phyloP scores from a whole-genome alignment of 2,329 filamentous ascomycete species.

The Colletotrichum tropicicola region DNA sequence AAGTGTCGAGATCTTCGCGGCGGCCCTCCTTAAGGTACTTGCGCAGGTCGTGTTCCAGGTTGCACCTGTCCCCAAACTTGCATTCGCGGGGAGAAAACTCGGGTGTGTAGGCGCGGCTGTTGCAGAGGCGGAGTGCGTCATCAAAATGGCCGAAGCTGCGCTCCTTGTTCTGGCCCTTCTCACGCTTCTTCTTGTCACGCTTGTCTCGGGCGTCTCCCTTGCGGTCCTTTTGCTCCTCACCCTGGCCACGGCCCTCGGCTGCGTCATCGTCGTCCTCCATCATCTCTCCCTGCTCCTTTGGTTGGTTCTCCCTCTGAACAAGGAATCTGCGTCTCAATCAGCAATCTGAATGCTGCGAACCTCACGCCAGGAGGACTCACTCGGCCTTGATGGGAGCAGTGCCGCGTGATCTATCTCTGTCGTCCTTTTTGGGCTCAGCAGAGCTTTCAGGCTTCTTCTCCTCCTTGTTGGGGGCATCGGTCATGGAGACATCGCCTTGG shows the following conservation, averaged over 20 bases:
- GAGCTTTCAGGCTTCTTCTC: neutral
- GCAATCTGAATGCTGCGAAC: neutral
- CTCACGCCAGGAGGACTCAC: conserved; percentile 35
- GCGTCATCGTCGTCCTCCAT: conserved; percentile 61
- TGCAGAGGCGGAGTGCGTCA: conserved; percentile 82
- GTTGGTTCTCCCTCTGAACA: conserved; percentile 43
- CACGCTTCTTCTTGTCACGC: conserved; percentile 57
- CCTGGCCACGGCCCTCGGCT: conserved; percentile 52
- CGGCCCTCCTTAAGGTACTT: conserved; percentile 86
- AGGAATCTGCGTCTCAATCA: conserved; percentile 40
- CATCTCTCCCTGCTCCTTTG: conserved; percentile 63
- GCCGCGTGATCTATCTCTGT: conserved; percentile 36
- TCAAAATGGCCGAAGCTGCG: conserved; percentile 83
- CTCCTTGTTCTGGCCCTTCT: conserved; percentile 77
- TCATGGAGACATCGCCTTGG: conserved; percentile 20
- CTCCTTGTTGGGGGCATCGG: neutral
- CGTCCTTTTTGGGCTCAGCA: conserved; percentile 21
- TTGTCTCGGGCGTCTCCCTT: conserved; percentile 53
- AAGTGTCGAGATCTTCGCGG: conserved; percentile 79
- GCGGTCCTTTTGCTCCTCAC: conserved; percentile 59
- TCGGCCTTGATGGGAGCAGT: conserved; percentile 47
- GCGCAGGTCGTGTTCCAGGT: conserved; percentile 83
- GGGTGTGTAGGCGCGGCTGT: conserved; percentile 72
- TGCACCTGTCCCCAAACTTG: conserved; percentile 82
- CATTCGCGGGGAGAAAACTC: conserved; percentile 87